Percentiles rank a stretch among this genome's conserved stretches.
phyloP scores from a whole-genome alignment of 352 stramenopile species.

The Globisporangium recalcitrans region DNA sequence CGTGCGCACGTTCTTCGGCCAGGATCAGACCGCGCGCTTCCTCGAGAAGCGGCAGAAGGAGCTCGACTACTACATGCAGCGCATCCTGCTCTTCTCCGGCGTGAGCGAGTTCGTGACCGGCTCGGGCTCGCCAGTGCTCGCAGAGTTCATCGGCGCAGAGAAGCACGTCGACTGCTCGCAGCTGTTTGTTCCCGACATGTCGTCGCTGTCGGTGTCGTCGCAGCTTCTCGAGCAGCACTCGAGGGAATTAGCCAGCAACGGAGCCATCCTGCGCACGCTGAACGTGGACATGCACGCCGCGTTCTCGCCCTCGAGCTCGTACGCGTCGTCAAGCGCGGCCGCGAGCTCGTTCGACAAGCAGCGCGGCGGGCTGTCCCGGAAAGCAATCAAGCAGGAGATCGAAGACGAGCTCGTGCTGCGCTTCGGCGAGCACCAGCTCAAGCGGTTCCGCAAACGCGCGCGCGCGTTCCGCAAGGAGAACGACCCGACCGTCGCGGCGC shows the following conservation, averaged over 20 bases:
- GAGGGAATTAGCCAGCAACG: not conserved
- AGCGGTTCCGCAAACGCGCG: constrained; percentile 66
- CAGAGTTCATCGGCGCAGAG: constrained; percentile 54
- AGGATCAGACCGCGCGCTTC: constrained; percentile 62
- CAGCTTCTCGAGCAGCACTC: constrained; percentile 15
- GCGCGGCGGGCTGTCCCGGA: constrained; percentile 21
- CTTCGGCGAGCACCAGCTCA: constrained; percentile 45
- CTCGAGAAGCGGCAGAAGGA: constrained; percentile 72
- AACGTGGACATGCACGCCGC: constrained; percentile 33
- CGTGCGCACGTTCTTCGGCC: constrained; percentile 70
- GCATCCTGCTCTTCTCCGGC: constrained; percentile 71
- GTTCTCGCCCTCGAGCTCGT: constrained; percentile 22
- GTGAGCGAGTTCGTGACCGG: constrained; percentile 51
- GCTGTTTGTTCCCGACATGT: constrained; percentile 15
- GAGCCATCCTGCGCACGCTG: constrained; percentile 23
- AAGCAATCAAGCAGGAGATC: constrained; percentile 58
- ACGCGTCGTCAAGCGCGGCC: constrained; percentile 18
- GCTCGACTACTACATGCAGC: constrained; percentile 81
- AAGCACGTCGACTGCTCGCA: constrained; percentile 41
- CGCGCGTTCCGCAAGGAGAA: constrained; percentile 69
- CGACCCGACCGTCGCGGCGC: constrained; percentile 38
- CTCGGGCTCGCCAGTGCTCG: constrained; percentile 50
- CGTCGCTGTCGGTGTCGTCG: constrained; percentile 16
- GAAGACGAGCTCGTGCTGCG: constrained; percentile 52
- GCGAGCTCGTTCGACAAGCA: constrained; percentile 17